Evolutionary conservation across 2,329 filamentous ascomycete genomes (phyloP).

Genomic region (Salinomyces thailandicus): DNA sequence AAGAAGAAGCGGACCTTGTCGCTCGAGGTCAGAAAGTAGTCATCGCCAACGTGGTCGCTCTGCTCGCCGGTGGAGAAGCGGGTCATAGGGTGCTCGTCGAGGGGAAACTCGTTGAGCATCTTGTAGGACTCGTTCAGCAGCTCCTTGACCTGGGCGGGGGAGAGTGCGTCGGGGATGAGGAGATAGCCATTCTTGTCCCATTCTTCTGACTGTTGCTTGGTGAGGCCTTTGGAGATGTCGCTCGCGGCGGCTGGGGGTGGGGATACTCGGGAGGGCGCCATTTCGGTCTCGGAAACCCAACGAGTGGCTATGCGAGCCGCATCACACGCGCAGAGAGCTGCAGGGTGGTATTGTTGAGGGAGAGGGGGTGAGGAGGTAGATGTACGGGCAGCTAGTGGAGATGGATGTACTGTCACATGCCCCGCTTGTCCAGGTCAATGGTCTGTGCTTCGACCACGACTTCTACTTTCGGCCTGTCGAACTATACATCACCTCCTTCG

Average conservation of each 20-base stretch:
- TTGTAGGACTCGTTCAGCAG: constrained; percentile 65
- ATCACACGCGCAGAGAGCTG: too few species aligned
- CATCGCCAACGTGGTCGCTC: constrained; percentile 76
- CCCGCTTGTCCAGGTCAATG: too few species aligned
- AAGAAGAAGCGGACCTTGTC: constrained; percentile 97
- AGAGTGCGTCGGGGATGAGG: constrained; percentile 68
- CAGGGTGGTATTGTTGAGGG: too few species aligned
- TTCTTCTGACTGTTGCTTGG: constrained; percentile 55
- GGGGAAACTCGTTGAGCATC: constrained; percentile 63
- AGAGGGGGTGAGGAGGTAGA: too few species aligned
- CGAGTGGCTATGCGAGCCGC: too few species aligned
- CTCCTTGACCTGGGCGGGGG: constrained; percentile 50
- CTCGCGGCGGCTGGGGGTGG: constrained; percentile 11
- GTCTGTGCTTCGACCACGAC: too few species aligned
- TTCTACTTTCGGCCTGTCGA: too few species aligned
- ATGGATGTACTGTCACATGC: too few species aligned
- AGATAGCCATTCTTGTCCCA: constrained; percentile 85
- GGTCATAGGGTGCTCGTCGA: constrained; percentile 84
- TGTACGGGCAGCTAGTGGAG: too few species aligned
- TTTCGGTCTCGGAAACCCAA: too few species aligned
- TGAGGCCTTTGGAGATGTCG: constrained; percentile 45
- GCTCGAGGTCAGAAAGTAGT: constrained; percentile 82
- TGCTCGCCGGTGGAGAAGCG: constrained; percentile 76
- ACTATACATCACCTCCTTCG: too few species aligned
- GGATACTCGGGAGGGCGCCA: constrained; percentile 21